Conservation (phyloP, 352 stramenopile genomes). For the Phytophthora europaea region DNA sequence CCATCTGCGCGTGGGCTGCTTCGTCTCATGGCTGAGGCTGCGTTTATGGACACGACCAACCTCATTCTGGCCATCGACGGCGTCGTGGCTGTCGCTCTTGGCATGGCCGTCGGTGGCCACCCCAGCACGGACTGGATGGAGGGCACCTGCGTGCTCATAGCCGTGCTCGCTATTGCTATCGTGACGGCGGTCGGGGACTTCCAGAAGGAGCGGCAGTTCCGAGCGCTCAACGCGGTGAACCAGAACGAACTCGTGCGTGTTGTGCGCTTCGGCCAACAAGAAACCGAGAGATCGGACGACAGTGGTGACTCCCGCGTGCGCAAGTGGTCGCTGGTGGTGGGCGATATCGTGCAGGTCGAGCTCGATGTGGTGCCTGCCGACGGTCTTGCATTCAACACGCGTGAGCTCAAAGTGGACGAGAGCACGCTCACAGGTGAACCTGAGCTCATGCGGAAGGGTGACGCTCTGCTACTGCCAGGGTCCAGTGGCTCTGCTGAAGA, state of each 20-base stretch:
- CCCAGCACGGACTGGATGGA: constrained; percentile 74
- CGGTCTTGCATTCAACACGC: constrained; percentile 78
- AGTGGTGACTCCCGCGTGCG: constrained; percentile 49
- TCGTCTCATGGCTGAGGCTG: constrained; percentile 56
- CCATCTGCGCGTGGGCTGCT: constrained; percentile 24
- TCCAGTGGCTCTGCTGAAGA: constrained; percentile 1
- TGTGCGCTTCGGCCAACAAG: constrained; percentile 44
- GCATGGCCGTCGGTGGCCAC: constrained; percentile 37
- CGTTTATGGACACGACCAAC: constrained; percentile 67
- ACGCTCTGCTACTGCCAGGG: constrained; percentile 58
- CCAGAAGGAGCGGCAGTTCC: constrained; percentile 92
- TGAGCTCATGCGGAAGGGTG: constrained; percentile 79
- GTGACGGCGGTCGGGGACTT: constrained; percentile 91
- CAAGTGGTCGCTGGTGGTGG: constrained; percentile 85
- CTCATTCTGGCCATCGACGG: constrained; percentile 51
- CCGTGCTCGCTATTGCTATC: constrained; percentile 91
- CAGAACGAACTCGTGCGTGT: constrained; percentile 78
- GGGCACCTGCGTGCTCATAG: constrained; percentile 70
- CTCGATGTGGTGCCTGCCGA: constrained; percentile 90
- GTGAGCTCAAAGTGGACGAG: constrained; percentile 89
- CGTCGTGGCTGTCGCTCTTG: constrained; percentile 47
- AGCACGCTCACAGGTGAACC: constrained; percentile 90
- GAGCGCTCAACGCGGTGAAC: constrained; percentile 77
- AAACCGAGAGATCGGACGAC: neutral
- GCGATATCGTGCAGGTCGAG: constrained; percentile 82